Evolutionary conservation across 208 protist species (phyloP).

Genomic region (Leishmania tropica): DNA sequence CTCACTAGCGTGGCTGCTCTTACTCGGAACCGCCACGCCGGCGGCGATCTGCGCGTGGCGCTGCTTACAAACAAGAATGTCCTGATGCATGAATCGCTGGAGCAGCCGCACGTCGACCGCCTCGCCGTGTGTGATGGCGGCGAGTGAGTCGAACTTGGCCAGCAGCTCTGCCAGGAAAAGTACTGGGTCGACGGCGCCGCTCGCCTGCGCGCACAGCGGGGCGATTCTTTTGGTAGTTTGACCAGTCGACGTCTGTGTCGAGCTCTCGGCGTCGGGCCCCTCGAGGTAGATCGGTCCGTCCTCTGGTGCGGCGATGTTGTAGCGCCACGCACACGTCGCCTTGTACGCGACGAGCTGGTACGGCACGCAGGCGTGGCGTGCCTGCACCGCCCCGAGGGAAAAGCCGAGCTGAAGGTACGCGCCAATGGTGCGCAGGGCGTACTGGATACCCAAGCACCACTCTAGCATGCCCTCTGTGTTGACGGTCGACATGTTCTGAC

Average conservation of each 20-base stretch:
- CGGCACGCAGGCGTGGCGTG: conserved; percentile 25
- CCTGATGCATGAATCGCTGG: conserved; percentile 33
- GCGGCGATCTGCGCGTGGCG: conserved; percentile 14
- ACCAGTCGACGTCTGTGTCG: neutral
- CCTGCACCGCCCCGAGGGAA: conserved; percentile 47
- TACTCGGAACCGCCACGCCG: neutral
- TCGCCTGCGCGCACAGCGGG: neutral
- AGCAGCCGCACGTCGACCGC: conserved; percentile 47
- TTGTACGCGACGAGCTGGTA: conserved; percentile 21
- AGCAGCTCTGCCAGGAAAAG: conserved; percentile 36
- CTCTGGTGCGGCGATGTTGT: conserved; percentile 7
- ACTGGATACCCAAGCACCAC: conserved; percentile 43
- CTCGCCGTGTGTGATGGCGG: conserved; percentile 54
- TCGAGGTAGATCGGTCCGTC: conserved; percentile 5
- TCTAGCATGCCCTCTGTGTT: conserved; percentile 43
- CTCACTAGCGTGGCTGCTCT: conserved; percentile 2
- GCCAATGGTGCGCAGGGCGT: conserved; percentile 48
- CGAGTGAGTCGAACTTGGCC: conserved; percentile 30
- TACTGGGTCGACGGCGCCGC: conserved; percentile 1
- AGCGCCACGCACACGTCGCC: conserved; percentile 14
- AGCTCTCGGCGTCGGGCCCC: neutral
- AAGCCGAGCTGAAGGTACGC: conserved; percentile 53
- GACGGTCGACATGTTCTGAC: conserved; percentile 38
- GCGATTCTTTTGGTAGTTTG: neutral
- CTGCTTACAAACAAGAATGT: conserved; percentile 29